Conservation (phyloP, 78 protist species). For the slime mould (Dictyostelium discoideum) region DNA sequence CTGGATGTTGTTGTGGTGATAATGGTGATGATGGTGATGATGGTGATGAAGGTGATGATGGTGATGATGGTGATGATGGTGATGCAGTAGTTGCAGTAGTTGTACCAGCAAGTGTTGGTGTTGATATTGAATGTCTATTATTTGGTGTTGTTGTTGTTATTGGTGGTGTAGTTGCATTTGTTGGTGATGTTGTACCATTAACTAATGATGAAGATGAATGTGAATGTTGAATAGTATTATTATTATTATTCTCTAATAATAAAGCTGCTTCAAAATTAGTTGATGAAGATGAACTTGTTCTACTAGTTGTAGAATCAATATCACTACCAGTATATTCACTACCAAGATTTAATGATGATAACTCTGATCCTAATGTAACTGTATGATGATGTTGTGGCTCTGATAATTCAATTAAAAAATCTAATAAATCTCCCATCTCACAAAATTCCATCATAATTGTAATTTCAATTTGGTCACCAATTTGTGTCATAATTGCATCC, state of each 20-base stretch:
- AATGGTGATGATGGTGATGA: not conserved
- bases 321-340: not conserved
- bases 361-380: constrained; percentile 9
- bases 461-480: constrained; percentile 5
- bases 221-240: not conserved
- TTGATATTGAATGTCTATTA: not conserved
- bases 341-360: constrained; percentile 9
- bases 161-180: too few species aligned
- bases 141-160: not conserved
- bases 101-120: not conserved
- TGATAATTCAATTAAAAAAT: constrained; percentile 32
- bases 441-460: constrained; percentile 61
- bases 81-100: constrained; percentile 1
- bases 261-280: not conserved
- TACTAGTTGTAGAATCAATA: not conserved
- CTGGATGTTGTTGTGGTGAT: not conserved
- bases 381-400: not conserved
- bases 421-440: constrained; percentile 58
- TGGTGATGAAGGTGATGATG: not conserved
- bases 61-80: too few species aligned
- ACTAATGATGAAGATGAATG: not conserved
- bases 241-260: not conserved
- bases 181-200: not conserved
- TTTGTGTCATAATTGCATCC: constrained; percentile 20
- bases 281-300: not conserved